Evolutionary conservation across 2,329 filamentous ascomycete genomes (phyloP).

Genomic region (Thelonectria discophora): DNA sequence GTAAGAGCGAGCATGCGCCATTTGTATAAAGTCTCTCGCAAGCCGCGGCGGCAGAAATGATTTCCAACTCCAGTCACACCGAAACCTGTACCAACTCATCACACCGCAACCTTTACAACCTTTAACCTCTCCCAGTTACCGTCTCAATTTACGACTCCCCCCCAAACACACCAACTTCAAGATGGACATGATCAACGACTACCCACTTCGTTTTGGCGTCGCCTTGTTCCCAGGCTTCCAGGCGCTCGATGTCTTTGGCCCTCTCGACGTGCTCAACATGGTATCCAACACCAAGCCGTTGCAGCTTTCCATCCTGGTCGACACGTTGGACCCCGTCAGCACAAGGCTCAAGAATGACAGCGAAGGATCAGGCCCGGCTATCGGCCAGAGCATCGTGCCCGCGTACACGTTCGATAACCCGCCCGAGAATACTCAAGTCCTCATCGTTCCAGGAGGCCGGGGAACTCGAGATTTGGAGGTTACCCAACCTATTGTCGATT

Average conservation of each 20-base stretch:
- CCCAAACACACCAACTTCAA: background rate
- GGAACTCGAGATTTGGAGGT: constrained; percentile 42
- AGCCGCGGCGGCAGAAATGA: background rate
- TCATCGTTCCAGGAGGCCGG: constrained; percentile 51
- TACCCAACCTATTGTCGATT: constrained; percentile 48
- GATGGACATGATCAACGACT: background rate
- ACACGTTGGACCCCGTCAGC: constrained; percentile 43
- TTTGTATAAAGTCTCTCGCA: constrained; percentile 1
- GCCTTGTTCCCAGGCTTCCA: constrained; percentile 39
- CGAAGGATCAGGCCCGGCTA: constrained; percentile 19
- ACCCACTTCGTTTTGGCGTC: constrained; percentile 34
- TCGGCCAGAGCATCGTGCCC: constrained; percentile 45
- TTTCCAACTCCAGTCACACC: background rate
- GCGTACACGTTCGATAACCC: constrained; percentile 51
- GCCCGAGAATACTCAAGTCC: constrained; percentile 48
- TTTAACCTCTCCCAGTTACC: background rate
- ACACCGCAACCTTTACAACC: too few relatives aligned
- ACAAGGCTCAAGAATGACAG: constrained; percentile 26
- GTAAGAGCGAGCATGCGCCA: background rate
- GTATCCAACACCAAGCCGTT: constrained; percentile 38
- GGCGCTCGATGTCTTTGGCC: constrained; percentile 44
- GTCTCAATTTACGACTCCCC: background rate
- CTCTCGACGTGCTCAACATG: constrained; percentile 47
- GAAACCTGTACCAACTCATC: too few relatives aligned
- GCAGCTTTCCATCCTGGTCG: constrained; percentile 41